Conservation (phyloP, 2,329 filamentous ascomycete genomes). For the Hypoxylon sp. region DNA sequence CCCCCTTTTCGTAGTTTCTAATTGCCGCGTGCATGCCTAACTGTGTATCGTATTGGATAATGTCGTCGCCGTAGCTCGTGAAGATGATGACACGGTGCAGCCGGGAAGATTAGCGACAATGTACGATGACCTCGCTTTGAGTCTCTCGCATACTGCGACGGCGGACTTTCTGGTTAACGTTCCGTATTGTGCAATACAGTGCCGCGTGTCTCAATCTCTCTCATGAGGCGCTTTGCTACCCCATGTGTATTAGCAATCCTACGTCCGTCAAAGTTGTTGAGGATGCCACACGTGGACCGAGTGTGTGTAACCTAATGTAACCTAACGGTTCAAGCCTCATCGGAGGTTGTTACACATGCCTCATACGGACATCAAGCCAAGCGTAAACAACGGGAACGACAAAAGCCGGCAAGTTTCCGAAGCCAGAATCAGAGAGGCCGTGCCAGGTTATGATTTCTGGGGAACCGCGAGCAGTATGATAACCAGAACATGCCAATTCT, state of each 20-base stretch:
- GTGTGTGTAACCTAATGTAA: conserved; percentile 15
- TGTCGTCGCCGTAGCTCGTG: conserved; percentile 11
- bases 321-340: conserved; percentile 20
- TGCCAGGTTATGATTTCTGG: conserved; percentile 25
- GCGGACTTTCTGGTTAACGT: not conserved
- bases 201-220: conserved; percentile 10
- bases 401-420: conserved; percentile 29
- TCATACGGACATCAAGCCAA: conserved; percentile 16
- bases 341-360: conserved; percentile 21
- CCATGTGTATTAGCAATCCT: conserved; percentile 8
- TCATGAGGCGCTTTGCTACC: conserved; percentile 12
- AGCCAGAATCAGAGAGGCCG: conserved; percentile 19
- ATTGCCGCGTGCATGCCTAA: conserved; percentile 8
- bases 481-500: conserved; percentile 7
- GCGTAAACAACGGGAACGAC: conserved; percentile 15
- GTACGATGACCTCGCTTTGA: conserved; percentile 25
- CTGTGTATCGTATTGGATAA: conserved; percentile 22
- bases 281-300: not conserved
- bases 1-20: conserved; percentile 14
- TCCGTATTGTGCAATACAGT: conserved; percentile 3
- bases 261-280: conserved; percentile 10
- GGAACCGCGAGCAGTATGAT: conserved; percentile 23
- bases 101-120: conserved; percentile 29
- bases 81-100: conserved; percentile 29
- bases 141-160: conserved; percentile 6